Percentiles rank a stretch among this genome's conserved stretches.
phyloP scores from a whole-genome alignment of 768 basidiomycete genomes.

The Dentipellis fragilis region DNA sequence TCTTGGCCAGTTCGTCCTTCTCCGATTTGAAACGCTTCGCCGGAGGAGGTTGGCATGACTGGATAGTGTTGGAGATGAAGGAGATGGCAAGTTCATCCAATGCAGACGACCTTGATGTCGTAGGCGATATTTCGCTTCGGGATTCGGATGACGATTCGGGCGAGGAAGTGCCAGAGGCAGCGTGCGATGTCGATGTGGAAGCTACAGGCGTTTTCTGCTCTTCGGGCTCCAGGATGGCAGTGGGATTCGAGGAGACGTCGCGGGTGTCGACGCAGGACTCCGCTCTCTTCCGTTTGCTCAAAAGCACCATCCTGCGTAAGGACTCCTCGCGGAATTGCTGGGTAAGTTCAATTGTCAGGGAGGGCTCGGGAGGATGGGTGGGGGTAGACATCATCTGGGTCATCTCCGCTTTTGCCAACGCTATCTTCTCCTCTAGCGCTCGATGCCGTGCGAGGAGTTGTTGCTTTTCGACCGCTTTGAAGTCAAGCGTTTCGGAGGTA shows the following conservation, averaged over 20 bases:
- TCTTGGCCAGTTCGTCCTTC: background rate
- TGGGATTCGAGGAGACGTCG: slow-evolving; percentile 22
- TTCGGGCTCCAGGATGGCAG: background rate
- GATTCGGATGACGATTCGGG: background rate
- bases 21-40: background rate
- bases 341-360: background rate
- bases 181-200: background rate
- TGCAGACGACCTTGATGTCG: background rate
- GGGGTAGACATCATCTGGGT: background rate
- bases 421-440: background rate
- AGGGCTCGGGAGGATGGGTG: background rate
- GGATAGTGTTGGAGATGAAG: background rate
- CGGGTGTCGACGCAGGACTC: slow-evolving; percentile 19
- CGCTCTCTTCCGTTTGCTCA: slow-evolving; percentile 27
- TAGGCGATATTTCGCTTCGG: background rate
- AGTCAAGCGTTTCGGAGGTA: no score
- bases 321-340: slow-evolving; percentile 29
- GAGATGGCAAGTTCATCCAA: background rate
- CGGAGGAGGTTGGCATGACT: background rate
- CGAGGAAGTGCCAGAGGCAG: background rate
- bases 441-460: background rate
- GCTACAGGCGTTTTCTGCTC: background rate
- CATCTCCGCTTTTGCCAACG: background rate
- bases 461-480: background rate
- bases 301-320: slow-evolving; percentile 17